A percentile compares a stretch with the other conserved stretches of the same genome.
Conservation (phyloP, 2,329 filamentous ascomycete species). For the Fusarium temperatum region DNA sequence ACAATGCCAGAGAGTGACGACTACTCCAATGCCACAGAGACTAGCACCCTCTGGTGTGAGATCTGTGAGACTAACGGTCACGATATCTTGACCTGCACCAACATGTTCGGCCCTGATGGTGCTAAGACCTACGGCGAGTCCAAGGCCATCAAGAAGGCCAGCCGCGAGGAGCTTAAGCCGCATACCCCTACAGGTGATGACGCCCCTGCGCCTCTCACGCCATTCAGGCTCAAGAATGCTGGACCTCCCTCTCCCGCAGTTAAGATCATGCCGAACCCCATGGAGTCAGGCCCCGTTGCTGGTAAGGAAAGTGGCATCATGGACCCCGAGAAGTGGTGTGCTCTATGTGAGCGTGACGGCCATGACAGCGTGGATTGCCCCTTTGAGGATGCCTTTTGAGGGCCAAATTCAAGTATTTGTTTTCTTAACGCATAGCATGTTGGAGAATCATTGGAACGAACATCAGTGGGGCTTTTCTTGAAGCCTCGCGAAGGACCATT, state of each 20-base stretch:
- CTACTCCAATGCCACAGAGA: slow-evolving; percentile 76
- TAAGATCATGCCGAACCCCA: slow-evolving; percentile 66
- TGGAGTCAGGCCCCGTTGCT: slow-evolving; percentile 74
- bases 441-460: slow-evolving; percentile 20
- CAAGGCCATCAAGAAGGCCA: slow-evolving; percentile 47
- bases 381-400: slow-evolving; percentile 81
- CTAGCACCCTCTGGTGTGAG: slow-evolving; percentile 86
- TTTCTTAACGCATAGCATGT: slow-evolving; percentile 14
- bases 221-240: slow-evolving; percentile 57
- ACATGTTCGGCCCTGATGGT: slow-evolving; percentile 74
- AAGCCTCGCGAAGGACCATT: slow-evolving; percentile 13
- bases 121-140: slow-evolving; percentile 46
- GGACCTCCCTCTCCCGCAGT: slow-evolving; percentile 51
- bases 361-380: slow-evolving; percentile 97
- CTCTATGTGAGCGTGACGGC: slow-evolving; percentile 93
- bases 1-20: slow-evolving; percentile 77
- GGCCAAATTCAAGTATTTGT: background rate
- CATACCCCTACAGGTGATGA: slow-evolving; percentile 56
- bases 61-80: slow-evolving; percentile 93
- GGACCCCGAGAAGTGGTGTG: slow-evolving; percentile 94
- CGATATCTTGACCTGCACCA: slow-evolving; percentile 92
- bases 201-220: slow-evolving; percentile 65
- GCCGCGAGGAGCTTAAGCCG: slow-evolving; percentile 50
- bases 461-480: slow-evolving; percentile 27
- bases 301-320: slow-evolving; percentile 81